These are phyloP conservation scores for Scortechinia acanthostroma DNA, from an alignment of 2,329 filamentous ascomycete genomes.

Conservation along the genomic window DNA sequence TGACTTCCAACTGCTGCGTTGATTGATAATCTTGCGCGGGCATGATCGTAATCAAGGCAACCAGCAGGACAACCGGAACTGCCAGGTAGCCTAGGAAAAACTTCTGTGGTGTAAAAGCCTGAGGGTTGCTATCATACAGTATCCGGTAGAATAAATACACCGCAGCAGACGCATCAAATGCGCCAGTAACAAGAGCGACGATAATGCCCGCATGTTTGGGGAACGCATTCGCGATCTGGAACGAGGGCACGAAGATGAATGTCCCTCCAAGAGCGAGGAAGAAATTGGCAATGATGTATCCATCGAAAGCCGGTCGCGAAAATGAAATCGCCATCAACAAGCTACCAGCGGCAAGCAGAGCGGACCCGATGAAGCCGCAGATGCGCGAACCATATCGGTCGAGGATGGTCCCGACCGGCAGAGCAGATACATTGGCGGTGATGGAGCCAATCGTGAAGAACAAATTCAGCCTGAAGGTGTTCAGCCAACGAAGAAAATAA, in stretches of 20 bases:
- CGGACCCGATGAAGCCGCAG: constrained; percentile 51
- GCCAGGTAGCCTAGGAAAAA: constrained; percentile 29
- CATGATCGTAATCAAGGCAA: constrained; percentile 29
- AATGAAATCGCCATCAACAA: constrained; percentile 51
- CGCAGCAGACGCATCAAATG: constrained; percentile 58
- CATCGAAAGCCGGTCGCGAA: constrained; percentile 46
- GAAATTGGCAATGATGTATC: constrained; percentile 48
- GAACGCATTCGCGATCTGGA: constrained; percentile 60
- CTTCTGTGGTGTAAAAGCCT: constrained; percentile 19
- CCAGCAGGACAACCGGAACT: constrained; percentile 23
- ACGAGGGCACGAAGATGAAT: constrained; percentile 57
- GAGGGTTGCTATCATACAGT: constrained; percentile 35
- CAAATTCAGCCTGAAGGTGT: constrained; percentile 61
- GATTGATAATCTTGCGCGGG: constrained; percentile 27
- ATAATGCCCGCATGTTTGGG: constrained; percentile 50
- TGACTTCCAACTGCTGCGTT: constrained; percentile 24
- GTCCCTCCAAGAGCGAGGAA: constrained; percentile 54
- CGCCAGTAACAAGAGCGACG: constrained; percentile 52
- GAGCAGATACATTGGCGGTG: constrained; percentile 58
- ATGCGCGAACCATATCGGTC: constrained; percentile 60
- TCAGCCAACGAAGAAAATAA: too few relatives aligned
- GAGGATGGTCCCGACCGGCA: constrained; percentile 60
- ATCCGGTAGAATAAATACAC: constrained; percentile 52
- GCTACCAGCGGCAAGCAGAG: constrained; percentile 48
- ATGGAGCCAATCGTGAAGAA: constrained; percentile 68